Base-by-base conservation (phyloP, 345 rosid genomes). In the Passiflora organensis region DNA sequence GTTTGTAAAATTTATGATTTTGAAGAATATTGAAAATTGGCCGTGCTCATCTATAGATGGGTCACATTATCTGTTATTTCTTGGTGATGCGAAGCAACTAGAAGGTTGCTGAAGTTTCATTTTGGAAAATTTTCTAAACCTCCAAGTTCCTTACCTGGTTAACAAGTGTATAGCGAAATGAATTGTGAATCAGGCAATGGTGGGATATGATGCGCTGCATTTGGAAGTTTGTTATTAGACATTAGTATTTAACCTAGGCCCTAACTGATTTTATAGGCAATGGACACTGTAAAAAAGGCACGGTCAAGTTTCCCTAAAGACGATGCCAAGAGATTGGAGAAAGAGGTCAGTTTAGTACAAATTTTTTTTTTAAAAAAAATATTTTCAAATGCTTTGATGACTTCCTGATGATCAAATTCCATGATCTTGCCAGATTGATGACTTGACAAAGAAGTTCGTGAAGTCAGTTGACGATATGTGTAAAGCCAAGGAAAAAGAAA, bases 401-500 rank as follows among this genome's bases (percentile, higher is more conserved):
- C 42, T 46, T 44, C 10, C 6, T 36, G 25, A 45, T 60, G 34
- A 2, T 28, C 5, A 28, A 21, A 19, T 56, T 32, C 21, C 25
- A 18, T 43, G 51, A 48, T 42, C 13, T 50, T 47, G 32, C 51
- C 80, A 89, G 97, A 60, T 84, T 6, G 97, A 93, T 43, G 97
- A 89, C 59, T 42, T 84, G 72, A 84, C 97, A 20, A 89, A 86
- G 67, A 89, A 83, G 68, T 86, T 76, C 55, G 63, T 85, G 41
- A 93, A 89, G 70, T 76, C 89, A 41, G 89, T 95, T 1, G 97
- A 93, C 54, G 99, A 86, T 39, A 69, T 84, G 63, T 91, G 96
- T 79, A 91, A 86, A 68, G 84, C 89, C 19, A 93, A 82, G 76
- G 99, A 93, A 78, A 93, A 81, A 60, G 95, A 93, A 74, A 84